A percentile compares a stretch with the other conserved stretches of the same genome.
phyloP scores from a whole-genome alignment of 2,329 filamentous ascomycete genomes.

The Neocatenulostroma microsporum region DNA sequence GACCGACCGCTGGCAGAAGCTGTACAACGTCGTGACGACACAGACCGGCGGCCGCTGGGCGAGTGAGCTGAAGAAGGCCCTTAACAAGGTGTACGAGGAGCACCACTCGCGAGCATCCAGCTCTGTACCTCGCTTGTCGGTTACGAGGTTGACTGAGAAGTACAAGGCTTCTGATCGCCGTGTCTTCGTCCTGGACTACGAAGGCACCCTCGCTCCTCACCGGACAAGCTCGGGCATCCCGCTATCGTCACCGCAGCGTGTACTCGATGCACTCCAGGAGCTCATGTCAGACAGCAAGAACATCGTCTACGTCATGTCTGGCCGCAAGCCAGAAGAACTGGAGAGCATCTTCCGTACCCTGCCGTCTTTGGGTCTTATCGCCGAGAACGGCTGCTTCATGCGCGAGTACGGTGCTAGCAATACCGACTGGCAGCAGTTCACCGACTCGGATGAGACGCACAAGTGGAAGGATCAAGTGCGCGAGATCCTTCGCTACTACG shows the following conservation, averaged over 20 bases:
- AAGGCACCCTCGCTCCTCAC: conserved; percentile 84
- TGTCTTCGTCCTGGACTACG: conserved; percentile 86
- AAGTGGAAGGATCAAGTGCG: conserved; percentile 79
- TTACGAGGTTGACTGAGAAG: conserved; percentile 54
- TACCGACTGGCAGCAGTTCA: conserved; percentile 68
- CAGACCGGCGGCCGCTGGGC: conserved; percentile 86
- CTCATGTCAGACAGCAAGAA: conserved; percentile 73
- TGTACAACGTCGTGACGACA: conserved; percentile 65
- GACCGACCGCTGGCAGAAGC: conserved; percentile 61
- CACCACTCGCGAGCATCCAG: conserved; percentile 78
- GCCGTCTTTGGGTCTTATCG: conserved; percentile 77
- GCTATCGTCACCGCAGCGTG: conserved; percentile 75
- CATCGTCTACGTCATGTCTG: conserved; percentile 88
- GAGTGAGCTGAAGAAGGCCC: conserved; percentile 60
- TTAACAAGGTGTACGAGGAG: conserved; percentile 71
- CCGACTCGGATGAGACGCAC: conserved; percentile 60
- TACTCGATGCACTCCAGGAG: conserved; percentile 74
- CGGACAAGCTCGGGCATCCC: conserved; percentile 79
- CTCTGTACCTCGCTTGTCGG: conserved; percentile 74
- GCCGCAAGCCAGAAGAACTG: conserved; percentile 76
- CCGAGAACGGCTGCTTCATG: conserved; percentile 89
- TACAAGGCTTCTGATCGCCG: conserved; percentile 62
- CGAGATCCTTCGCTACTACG: conserved; percentile 78
- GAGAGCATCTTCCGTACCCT: conserved; percentile 79
- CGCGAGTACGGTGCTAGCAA: conserved; percentile 53